Base-by-base conservation (phyloP, 148 eudicot genomes). In the Camellia lanceoleosa region DNA sequence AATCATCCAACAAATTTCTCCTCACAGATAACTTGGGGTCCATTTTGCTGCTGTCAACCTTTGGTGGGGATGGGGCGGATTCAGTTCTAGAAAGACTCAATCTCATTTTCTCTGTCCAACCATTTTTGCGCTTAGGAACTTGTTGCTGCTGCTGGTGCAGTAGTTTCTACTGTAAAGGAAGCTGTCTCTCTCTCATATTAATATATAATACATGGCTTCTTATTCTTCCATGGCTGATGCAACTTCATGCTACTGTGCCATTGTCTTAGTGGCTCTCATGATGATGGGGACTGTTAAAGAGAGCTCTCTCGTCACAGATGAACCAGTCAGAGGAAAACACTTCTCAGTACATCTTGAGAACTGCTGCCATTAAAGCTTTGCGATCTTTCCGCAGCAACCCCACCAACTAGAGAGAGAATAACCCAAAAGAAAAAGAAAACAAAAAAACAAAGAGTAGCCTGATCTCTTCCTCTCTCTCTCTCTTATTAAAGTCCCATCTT, bases 101-200 rank as follows among this genome's bases (percentile, higher is more conserved):
- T 81, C 79, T 96, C 78, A 92, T 88, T 86, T 87, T 93, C 81
- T 92, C 93, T 7, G 99, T 87, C 99, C 97, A 93, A 70, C 98
- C 89, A 84, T 83, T 92, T 78, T 70, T 90, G 8, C 73, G 84
- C 30, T 72, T 82, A 23, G 92, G 81, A 71, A 49, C 79, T 82
- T 81, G 71, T 81, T 85, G n/a, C n/a, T n/a, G n/a, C n/a, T n/a
- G n/a, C n/a, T n/a, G n/a, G n/a, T n/a, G n/a, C n/a, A n/a, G n/a
- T n/a, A n/a, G n/a, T n/a, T n/a, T n/a, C n/a, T n/a, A n/a, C n/a
- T n/a, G n/a, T n/a, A n/a, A n/a, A n/a, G n/a, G n/a, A n/a, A n/a
- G n/a, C n/a, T n/a, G n/a, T 1, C 38, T 30, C 38, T 30, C 38
- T 30, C 38, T 30, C 38, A 0, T 30, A 30, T 30, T 30, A 30